These are phyloP conservation scores for Nakazawaea holstii DNA, from an alignment of 805 yeast species.

Conservation along the genomic window DNA sequence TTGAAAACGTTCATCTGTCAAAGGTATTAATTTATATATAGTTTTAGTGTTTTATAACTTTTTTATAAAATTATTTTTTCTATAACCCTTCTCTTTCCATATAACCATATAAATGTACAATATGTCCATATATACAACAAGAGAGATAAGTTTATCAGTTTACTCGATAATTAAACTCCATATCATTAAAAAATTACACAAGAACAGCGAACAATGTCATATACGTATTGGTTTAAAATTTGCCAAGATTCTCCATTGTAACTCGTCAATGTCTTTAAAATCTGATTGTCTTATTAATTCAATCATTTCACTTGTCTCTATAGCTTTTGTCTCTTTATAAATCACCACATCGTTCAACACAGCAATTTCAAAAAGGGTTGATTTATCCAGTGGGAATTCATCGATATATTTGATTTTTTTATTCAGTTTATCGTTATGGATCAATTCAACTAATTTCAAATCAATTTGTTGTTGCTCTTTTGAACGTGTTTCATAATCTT, in stretches of 20 bases:
- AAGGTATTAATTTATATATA: too few species aligned
- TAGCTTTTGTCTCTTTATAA: background rate
- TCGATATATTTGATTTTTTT: background rate
- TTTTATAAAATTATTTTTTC: background rate
- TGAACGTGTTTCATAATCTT: background rate
- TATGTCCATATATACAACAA: too few species aligned
- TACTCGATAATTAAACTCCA: background rate
- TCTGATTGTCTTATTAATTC: background rate
- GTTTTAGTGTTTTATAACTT: too few species aligned
- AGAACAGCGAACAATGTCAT: background rate
- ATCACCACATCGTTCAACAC: slow-evolving; percentile 2
- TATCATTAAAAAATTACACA: background rate
- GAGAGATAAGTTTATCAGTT: too few species aligned
- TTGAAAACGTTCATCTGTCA: slow-evolving; percentile 2
- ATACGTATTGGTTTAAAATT: background rate
- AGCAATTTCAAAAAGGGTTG: background rate
- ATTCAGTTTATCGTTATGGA: background rate
- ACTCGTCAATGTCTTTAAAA: slow-evolving; percentile 1
- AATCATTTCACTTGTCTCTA: slow-evolving; percentile 1
- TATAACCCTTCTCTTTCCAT: too few species aligned
- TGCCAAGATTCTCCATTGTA: slow-evolving; percentile 5
- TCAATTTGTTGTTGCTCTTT: slow-evolving; percentile 12
- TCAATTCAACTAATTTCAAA: slow-evolving; percentile 5
- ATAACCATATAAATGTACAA: too few species aligned
- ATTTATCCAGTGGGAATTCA: background rate